Percentiles rank a stretch among this genome's conserved stretches.
These are phyloP conservation scores for Silene vulgaris DNA, from an alignment of 179 eudicot genomes.

Conservation along the genomic window DNA sequence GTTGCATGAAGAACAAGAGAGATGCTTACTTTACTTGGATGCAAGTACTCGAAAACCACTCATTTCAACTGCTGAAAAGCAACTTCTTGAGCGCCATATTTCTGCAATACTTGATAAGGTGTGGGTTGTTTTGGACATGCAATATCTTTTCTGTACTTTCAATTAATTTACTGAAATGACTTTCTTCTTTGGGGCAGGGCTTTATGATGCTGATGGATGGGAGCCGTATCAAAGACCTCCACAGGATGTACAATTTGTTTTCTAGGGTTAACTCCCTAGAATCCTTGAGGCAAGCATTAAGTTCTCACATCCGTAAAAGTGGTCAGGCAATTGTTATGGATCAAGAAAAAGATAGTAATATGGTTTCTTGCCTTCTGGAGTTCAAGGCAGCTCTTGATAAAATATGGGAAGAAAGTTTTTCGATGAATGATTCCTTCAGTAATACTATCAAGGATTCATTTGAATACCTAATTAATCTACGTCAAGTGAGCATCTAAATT, in stretches of 20 bases:
- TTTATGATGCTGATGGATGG: constrained; percentile 82
- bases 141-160: not conserved
- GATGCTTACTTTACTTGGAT: constrained; percentile 81
- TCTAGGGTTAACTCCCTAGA: constrained; percentile 78
- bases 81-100: constrained; percentile 85
- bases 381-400: constrained; percentile 78
- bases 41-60: constrained; percentile 76
- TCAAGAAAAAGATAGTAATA: constrained; percentile 94
- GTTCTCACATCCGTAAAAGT: constrained; percentile 65
- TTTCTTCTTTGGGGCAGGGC: constrained; percentile 45
- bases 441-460: constrained; percentile 91
- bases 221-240: constrained; percentile 77
- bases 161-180: constrained; percentile 4
- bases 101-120: constrained; percentile 87
- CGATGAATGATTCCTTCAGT: constrained; percentile 76
- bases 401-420: constrained; percentile 92
- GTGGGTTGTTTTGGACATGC: not conserved
- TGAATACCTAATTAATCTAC: constrained; percentile 91
- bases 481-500: constrained; percentile 58
- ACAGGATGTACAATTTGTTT: constrained; percentile 67
- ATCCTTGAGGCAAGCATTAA: constrained; percentile 66
- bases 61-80: constrained; percentile 73
- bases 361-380: constrained; percentile 83
- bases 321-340: constrained; percentile 82
- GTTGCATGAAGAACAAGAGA: constrained; percentile 91